Conservation (phyloP, 176 grass and related monocot genomes). For the Triticum turgidum region DNA sequence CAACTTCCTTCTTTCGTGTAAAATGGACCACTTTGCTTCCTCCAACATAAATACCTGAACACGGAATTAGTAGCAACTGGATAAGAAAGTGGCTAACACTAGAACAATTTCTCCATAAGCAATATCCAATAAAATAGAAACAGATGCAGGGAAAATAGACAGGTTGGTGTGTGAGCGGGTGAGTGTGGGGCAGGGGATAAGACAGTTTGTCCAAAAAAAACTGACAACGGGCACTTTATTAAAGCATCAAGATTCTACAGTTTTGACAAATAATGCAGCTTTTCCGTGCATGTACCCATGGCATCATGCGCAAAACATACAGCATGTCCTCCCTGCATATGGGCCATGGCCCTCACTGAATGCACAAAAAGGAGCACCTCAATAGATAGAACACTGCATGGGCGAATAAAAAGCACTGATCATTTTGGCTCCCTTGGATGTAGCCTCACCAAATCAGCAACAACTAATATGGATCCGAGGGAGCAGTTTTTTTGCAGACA, state of each 20-base stretch:
- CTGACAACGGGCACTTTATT: background rate
- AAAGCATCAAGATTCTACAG: background rate
- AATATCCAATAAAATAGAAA: background rate
- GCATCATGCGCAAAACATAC: constrained; percentile 25
- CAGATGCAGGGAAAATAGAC: background rate
- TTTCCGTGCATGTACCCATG: constrained; percentile 23
- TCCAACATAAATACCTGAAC: constrained; percentile 93
- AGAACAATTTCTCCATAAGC: constrained; percentile 10
- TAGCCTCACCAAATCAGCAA: background rate
- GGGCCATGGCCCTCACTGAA: background rate
- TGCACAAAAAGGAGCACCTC: constrained; percentile 27
- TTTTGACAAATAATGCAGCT: constrained; percentile 10
- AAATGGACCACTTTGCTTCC: constrained; percentile 98
- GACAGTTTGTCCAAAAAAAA: background rate
- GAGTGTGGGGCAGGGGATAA: background rate
- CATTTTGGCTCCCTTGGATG: background rate
- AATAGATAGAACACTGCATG: background rate
- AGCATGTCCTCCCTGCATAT: constrained; percentile 6
- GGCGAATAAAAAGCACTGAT: background rate
- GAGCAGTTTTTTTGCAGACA: no score
- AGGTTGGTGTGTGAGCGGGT: constrained; percentile 4
- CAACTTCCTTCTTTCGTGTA: constrained; percentile 81
- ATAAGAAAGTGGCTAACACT: background rate
- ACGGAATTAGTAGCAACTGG: background rate
- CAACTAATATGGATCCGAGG: no score